Conservation (phyloP, 176 grass and related monocot species). For the Neostapfia colusana region DNA sequence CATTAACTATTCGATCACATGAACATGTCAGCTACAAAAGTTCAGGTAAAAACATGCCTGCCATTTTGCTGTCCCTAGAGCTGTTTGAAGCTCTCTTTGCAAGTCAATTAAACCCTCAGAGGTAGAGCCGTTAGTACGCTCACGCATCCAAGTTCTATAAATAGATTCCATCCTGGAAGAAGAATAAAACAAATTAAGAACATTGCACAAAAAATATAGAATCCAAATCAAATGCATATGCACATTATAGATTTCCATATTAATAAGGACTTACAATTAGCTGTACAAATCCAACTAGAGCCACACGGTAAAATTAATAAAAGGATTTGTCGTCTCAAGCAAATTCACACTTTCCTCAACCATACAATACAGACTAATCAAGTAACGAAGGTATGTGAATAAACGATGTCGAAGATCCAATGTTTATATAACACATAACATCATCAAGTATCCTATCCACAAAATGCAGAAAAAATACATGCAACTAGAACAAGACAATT, state of each 20-base stretch:
- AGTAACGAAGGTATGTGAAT: neutral
- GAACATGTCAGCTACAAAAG: constrained; percentile 19
- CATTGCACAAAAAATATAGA: neutral
- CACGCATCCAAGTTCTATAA: constrained; percentile 73
- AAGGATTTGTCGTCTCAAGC: neutral
- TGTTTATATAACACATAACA: neutral
- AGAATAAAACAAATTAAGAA: constrained; percentile 1
- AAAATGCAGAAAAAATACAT: constrained; percentile 14
- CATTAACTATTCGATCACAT: neutral
- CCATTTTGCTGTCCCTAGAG: constrained; percentile 93
- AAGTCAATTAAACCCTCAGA: constrained; percentile 49
- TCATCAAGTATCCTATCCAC: neutral
- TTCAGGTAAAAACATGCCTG: constrained; percentile 53
- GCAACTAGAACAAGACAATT: neutral
- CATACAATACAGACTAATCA: constrained; percentile 5
- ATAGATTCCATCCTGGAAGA: constrained; percentile 83
- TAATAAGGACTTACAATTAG: neutral
- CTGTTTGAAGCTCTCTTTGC: constrained; percentile 65
- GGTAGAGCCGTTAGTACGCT: constrained; percentile 40
- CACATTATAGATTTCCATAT: neutral
- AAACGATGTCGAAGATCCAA: neutral
- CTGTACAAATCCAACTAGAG: constrained; percentile 1
- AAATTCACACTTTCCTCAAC: constrained; percentile 1
- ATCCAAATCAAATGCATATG: neutral
- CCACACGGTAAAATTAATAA: neutral